Evolutionary conservation across 2,329 filamentous ascomycete genomes (phyloP), one percentile per base, ranked within the genome.

Genomic region (Rosellinia necatrix): DNA sequence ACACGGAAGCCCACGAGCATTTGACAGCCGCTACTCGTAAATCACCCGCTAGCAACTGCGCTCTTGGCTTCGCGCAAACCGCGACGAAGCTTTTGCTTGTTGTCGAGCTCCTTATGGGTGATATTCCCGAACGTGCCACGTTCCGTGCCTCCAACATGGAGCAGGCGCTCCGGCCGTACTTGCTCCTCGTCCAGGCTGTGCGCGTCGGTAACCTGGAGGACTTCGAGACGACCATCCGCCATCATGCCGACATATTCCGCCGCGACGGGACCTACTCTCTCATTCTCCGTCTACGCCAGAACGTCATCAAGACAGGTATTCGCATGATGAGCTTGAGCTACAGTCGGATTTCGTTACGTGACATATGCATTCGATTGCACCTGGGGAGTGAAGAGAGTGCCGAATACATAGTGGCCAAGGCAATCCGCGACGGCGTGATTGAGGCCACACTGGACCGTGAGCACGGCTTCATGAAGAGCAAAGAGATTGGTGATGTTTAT

Each of bases 271-370:
- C 93, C 17, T 97, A 97, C 79, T 96, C 92, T 9, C 82, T 99
- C 55, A 96, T 97, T 67, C 83, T 97, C 61, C 92, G 94, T 61
- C 82, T 99, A 60, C 88, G 94, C 66, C 94, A 99, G 76, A 99
- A 99, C 71, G 94, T 99, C 70, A 97, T 99, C 85, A 96, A 96
- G 81, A 99, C 94, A 3, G 94, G 94, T 64, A 96, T 99, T 62
- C 91, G 94, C 66, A 97, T 97, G 92, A 96, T 99, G 85, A 97
- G 93, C 35, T 81, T 99, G 62, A 96, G 92, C 17, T 99, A 99
- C 79, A 96, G 93, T 58, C 90, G 93, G 61, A 99, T 99, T 70
- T 97, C 93, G 1, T 83, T 99, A 53, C 89, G 94, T 56, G 94
- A 99, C 71, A 99, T 99, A 66, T 99, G 94, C 78, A 92, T 97